Percentiles rank a stretch among this genome's conserved stretches.
These are phyloP conservation scores for Bruguiera parviflora DNA, from an alignment of 345 rosid species.

Conservation along the genomic window DNA sequence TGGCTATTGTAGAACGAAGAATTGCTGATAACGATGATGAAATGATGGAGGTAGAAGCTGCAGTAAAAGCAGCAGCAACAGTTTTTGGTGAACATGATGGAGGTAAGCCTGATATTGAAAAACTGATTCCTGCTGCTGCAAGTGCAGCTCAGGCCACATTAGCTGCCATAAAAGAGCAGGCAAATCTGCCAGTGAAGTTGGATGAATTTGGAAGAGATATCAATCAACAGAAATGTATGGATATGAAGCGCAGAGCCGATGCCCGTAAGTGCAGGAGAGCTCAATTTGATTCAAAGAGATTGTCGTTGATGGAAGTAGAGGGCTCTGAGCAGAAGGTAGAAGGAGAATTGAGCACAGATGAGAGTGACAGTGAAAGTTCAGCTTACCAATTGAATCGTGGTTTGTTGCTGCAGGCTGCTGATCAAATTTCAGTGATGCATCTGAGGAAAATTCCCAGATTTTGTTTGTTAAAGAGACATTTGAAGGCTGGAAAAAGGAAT, in stretches of 20 bases:
- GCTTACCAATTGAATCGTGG: conserved; percentile 73
- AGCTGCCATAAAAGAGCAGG: conserved; percentile 56
- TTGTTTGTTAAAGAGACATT: conserved; percentile 68
- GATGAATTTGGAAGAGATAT: conserved; percentile 95
- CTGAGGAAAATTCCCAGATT: conserved; percentile 87
- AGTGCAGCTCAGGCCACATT: conserved; percentile 77
- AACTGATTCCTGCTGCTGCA: conserved; percentile 33
- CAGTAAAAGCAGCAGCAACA: conserved; percentile 71
- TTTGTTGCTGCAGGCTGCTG: conserved; percentile 64
- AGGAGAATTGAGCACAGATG: conserved; percentile 97
- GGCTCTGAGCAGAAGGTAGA: conserved; percentile 57
- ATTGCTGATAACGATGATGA: conserved; percentile 76
- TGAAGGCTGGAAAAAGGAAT: conserved; percentile 84
- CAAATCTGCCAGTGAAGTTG: conserved; percentile 58
- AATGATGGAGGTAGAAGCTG: conserved; percentile 75
- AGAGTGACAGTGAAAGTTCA: conserved; percentile 81
- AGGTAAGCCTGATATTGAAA: conserved; percentile 10
- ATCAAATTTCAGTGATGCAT: conserved; percentile 76
- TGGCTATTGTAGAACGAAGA: conserved; percentile 71
- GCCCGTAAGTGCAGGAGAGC: conserved; percentile 67
- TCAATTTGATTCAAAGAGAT: conserved; percentile 62
- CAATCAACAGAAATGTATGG: conserved; percentile 83
- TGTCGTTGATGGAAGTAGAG: conserved; percentile 65
- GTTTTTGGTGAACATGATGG: conserved; percentile 61
- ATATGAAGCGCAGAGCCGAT: conserved; percentile 69